Evolutionary conservation across 1,284 basidiomycete species (phyloP), one percentile per base, ranked within the genome.

Genomic region (Cryptococcus jaspeensis): DNA sequence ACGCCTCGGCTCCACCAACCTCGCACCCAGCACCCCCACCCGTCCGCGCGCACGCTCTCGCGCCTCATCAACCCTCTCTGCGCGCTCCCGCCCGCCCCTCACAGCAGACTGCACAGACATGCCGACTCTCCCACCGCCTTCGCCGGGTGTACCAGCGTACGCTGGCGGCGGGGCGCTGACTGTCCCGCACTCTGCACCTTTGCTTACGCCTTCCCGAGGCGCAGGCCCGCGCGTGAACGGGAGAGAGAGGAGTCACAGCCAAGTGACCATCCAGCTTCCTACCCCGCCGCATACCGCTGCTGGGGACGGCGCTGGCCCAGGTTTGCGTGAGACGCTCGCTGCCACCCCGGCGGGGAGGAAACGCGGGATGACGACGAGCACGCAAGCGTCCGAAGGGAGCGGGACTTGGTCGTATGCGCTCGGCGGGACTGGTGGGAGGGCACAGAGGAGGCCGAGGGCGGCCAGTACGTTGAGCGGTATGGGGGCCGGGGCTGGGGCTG

Each of bases 371-470:
- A 32, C 28, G 28, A 32, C 28, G 9, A 32, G 28, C 28, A 32
- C 28, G 28, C 28, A 32, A 32, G 28, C 28, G 5, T 32, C 28
- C 5, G 53, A 35, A 47, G 56, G 7, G 32, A 57, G 43, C 41
- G 59, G 39, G 57, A 36, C 62, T 6, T 74, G 60, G 51, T 61
- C 65, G 12, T 78, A 77, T 55, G 72, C 70, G 0, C 64, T 78
- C 5, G 76, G 77, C 13, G 77, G 76, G 3, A 72, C 71, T 9
- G 76, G 76, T 35, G 77, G 77, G 9, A 61, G 76, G 49, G 75
- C 75, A 9, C 66, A 74, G 40, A 40, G 58, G 25, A 42, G 58
- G 44, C 55, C 53, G 8, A 57, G 61, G 42, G 55, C 57, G 6
- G 39, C 46, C 18, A 62, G 55, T 36, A 51, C 61, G 1, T 40